Percentiles rank a stretch among this genome's conserved stretches.
phyloP scores from a whole-genome alignment of 73 alveolate species.

The Paramecium caudatum region DNA sequence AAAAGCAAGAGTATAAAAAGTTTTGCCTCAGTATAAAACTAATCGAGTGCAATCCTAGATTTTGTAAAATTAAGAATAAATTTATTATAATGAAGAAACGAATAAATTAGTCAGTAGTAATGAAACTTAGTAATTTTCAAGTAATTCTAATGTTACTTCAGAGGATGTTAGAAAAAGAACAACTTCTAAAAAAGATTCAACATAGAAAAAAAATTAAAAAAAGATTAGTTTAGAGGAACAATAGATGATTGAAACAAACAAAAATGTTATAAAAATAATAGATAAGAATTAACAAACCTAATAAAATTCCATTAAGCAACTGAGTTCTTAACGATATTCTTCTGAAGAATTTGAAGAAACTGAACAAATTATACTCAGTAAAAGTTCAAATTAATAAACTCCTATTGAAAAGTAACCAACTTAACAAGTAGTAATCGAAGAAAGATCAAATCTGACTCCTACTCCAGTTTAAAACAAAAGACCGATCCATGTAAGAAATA shows the following conservation, averaged over 20 bases:
- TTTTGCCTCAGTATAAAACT: neutral
- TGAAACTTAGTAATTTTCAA: neutral
- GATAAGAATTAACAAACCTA: neutral
- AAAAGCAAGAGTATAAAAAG: neutral
- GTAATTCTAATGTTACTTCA: neutral
- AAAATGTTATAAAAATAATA: neutral
- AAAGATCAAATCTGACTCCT: too few species aligned
- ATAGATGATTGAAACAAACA: too few species aligned
- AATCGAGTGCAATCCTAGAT: neutral
- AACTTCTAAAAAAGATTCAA: neutral
- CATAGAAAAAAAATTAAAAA: too few species aligned
- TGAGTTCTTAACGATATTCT: slow-evolving; percentile 11
- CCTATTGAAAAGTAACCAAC: neutral
- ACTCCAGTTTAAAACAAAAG: neutral
- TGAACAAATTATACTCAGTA: neutral
- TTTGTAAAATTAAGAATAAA: neutral
- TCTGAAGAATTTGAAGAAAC: neutral
- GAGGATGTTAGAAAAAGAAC: too few species aligned
- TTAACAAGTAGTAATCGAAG: too few species aligned
- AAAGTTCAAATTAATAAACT: slow-evolving; percentile 18
- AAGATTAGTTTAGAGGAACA: too few species aligned
- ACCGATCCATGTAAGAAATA: neutral
- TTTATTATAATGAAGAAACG: neutral
- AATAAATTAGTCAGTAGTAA: neutral
- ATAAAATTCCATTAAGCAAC: neutral